phyloP scores from a whole-genome alignment of 345 rosid genomes.

The Melaleuca quinquenervia region DNA sequence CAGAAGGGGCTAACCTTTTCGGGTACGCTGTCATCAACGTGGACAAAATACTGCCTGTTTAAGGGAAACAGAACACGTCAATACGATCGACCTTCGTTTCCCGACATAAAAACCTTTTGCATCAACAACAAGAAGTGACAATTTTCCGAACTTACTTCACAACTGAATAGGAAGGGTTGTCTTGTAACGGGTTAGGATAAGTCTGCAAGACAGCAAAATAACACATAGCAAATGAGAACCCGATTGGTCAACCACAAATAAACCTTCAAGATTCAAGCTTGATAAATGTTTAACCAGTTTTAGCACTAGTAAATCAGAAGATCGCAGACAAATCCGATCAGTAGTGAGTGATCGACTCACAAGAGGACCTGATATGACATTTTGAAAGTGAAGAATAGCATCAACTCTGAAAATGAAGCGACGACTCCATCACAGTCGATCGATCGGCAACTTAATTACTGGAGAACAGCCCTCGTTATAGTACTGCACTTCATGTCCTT shows the following conservation, averaged over 20 bases:
- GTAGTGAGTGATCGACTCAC: background rate
- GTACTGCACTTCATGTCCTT: background rate
- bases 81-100: background rate
- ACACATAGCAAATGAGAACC: background rate
- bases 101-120: background rate
- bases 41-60: constrained; percentile 80
- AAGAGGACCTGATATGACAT: background rate
- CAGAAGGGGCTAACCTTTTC: constrained; percentile 42
- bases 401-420: background rate
- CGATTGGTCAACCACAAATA: background rate
- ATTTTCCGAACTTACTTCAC: constrained; percentile 50
- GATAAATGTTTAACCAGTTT: background rate
- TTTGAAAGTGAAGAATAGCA: background rate
- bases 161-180: constrained; percentile 83
- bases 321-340: background rate
- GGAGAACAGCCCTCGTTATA: background rate
- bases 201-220: constrained; percentile 33
- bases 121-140: background rate
- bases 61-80: background rate
- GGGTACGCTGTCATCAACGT: constrained; percentile 71
- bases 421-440: background rate
- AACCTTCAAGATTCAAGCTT: background rate
- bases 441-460: background rate
- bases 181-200: constrained; percentile 70
- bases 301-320: background rate